Percentiles rank a stretch among this genome's conserved stretches.
These are phyloP conservation scores for Chalciporus chontae DNA, from an alignment of 768 basidiomycete species.

Conservation along the genomic window DNA sequence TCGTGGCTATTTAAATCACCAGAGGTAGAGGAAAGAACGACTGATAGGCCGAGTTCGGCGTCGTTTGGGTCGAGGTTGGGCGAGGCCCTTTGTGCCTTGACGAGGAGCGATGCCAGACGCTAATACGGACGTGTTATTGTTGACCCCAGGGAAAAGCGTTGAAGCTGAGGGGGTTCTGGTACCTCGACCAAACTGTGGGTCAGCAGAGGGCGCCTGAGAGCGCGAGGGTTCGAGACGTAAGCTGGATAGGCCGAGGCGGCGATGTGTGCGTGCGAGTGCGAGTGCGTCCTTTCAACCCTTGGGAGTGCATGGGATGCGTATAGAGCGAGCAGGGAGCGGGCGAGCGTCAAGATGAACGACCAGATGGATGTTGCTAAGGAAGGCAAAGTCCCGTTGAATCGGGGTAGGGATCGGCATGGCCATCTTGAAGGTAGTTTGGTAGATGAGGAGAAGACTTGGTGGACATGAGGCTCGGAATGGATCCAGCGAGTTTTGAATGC, in stretches of 20 bases:
- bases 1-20: background rate
- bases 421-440: slow-evolving; percentile 6
- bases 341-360: slow-evolving; percentile 27
- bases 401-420: background rate
- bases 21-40: background rate
- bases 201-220: background rate
- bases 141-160: slow-evolving; percentile 6
- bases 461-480: background rate
- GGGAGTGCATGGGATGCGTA: slow-evolving; percentile 14
- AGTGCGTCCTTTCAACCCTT: slow-evolving; percentile 7
- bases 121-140: background rate
- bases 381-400: slow-evolving; percentile 8
- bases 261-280: slow-evolving; percentile 7
- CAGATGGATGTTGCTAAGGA: slow-evolving; percentile 20
- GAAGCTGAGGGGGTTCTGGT: slow-evolving; percentile 9
- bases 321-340: slow-evolving; percentile 22
- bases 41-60: slow-evolving; percentile 16
- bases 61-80: slow-evolving; percentile 15
- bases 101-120: background rate
- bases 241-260: slow-evolving; percentile 20
- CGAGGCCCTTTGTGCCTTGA: slow-evolving; percentile 12
- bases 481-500: slow-evolving; percentile 8
- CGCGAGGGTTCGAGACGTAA: slow-evolving; percentile 13
- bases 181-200: slow-evolving; percentile 1
- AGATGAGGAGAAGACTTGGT: background rate